phyloP scores from a whole-genome alignment of 345 rosid genomes.

The Atalantia buxifolia region DNA sequence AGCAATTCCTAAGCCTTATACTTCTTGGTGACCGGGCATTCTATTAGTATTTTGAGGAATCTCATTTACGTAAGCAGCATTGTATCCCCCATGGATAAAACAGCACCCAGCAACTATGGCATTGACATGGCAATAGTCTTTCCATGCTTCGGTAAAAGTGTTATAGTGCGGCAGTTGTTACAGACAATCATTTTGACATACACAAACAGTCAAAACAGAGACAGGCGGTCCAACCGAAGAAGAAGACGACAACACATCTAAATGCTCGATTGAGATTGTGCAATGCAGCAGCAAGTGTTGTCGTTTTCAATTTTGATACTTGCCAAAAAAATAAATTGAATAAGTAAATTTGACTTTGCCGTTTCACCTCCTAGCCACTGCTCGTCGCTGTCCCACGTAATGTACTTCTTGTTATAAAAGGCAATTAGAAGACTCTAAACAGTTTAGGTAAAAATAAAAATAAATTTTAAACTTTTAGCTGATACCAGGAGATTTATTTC shows the following conservation, averaged over 20 bases:
- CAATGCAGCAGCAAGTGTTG: conserved; percentile 26
- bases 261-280: conserved; percentile 20
- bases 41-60: neutral
- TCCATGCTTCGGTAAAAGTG: neutral
- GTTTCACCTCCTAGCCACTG: too few relatives aligned
- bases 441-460: too few relatives aligned
- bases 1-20: neutral
- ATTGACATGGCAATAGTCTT: neutral
- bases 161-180: neutral
- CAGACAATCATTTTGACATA: neutral
- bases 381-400: too few relatives aligned
- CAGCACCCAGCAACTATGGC: conserved; percentile 35
- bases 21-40: neutral
- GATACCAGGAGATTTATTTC: neutral
- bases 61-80: conserved; percentile 43
- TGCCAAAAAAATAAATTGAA: neutral
- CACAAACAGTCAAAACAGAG: neutral
- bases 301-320: conserved; percentile 19
- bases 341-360: too few relatives aligned
- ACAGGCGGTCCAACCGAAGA: neutral
- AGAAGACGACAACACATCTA: conserved; percentile 11
- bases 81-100: conserved; percentile 49
- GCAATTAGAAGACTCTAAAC: conserved; percentile 9
- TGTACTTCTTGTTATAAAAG: conserved; percentile 8
- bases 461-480: neutral